Conservation (phyloP, 495 filamentous ascomycete genomes). For the Daldinia caldariorum region DNA sequence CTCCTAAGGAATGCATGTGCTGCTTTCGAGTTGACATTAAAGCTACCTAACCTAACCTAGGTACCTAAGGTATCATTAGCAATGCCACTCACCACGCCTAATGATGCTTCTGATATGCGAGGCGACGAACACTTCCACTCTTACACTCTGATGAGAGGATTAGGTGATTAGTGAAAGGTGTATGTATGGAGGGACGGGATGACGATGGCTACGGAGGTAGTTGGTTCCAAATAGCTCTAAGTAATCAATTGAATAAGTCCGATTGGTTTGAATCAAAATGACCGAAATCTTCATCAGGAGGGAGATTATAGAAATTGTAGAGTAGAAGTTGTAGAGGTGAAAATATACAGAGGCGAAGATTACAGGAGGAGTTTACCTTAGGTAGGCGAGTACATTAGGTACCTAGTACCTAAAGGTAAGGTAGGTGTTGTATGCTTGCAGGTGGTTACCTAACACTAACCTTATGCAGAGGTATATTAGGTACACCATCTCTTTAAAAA, state of each 20-base stretch:
- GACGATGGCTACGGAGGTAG: background rate
- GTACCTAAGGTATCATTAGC: too few relatives aligned
- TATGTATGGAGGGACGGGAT: background rate
- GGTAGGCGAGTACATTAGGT: background rate
- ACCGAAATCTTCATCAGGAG: background rate
- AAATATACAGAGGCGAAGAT: background rate
- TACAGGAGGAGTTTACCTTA: background rate
- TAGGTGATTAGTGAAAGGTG: background rate
- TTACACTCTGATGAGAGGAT: background rate
- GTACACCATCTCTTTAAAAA: background rate
- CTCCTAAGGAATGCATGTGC: background rate
- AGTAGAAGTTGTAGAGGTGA: background rate
- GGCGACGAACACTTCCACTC: background rate
- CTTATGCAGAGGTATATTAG: too few relatives aligned
- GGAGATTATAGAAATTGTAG: background rate
- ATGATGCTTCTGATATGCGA: conserved; percentile 2
- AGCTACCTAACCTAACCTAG: conserved; percentile 4
- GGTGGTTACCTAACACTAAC: background rate
- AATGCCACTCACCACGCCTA: conserved; percentile 11
- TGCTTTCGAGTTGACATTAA: conserved; percentile 1
- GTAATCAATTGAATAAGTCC: background rate
- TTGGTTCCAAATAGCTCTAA: too few relatives aligned
- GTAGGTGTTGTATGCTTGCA: background rate
- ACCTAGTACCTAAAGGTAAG: too few relatives aligned
- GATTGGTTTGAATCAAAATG: background rate